Conservation (phyloP, 108 stramenopile species). For the Bacterosira constricta region DNA sequence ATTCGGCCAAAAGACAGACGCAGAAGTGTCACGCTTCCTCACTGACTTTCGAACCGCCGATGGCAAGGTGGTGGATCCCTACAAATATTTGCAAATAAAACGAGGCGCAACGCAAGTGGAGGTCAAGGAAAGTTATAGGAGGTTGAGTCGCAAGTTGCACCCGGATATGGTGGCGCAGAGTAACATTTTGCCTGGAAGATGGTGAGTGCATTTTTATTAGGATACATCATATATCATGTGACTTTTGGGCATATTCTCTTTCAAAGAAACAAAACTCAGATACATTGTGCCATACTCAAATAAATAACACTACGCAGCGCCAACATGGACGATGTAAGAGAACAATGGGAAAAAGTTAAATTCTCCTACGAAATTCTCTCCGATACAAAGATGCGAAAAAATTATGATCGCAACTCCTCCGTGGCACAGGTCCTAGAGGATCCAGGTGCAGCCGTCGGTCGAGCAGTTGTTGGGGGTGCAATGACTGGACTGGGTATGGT, state of each 20-base stretch:
- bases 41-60: conserved; percentile 46
- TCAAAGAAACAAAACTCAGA: not conserved
- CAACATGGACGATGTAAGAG: conserved; percentile 69
- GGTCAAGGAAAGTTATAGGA: conserved; percentile 44
- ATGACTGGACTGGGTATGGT: conserved; percentile 52
- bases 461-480: conserved; percentile 55
- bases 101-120: conserved; percentile 46
- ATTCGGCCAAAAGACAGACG: conserved; percentile 12
- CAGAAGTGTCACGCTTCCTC: conserved; percentile 36
- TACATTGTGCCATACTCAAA: not conserved
- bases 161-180: conserved; percentile 38
- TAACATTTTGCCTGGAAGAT: conserved; percentile 69
- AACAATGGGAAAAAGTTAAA: conserved; percentile 83
- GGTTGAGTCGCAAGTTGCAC: conserved; percentile 32
- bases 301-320: conserved; percentile 39
- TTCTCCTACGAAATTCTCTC: conserved; percentile 73
- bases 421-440: conserved; percentile 57
- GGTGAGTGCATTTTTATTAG: conserved; percentile 62
- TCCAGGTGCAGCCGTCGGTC: conserved; percentile 66
- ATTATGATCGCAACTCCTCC: conserved; percentile 64
- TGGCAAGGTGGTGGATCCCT: conserved; percentile 62
- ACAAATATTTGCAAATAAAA: conserved; percentile 49
- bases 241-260: not conserved
- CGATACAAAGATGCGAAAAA: conserved; percentile 50
- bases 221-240: too few relatives aligned